Conservation (phyloP, 2,329 filamentous ascomycete genomes). For the Colletotrichum acutatum region DNA sequence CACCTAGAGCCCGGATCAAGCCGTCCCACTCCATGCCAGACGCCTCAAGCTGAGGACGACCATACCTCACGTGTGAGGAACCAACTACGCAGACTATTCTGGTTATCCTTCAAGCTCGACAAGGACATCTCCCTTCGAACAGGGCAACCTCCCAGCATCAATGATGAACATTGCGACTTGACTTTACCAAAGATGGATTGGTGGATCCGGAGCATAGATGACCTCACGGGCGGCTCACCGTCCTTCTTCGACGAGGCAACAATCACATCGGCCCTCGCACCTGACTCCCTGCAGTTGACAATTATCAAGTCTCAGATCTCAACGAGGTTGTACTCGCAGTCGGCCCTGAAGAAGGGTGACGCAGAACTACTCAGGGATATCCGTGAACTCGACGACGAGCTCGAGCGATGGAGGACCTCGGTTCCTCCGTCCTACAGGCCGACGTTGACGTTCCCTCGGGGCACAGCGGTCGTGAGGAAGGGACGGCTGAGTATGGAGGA, state of each 20-base stretch:
- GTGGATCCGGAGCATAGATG: constrained; percentile 29
- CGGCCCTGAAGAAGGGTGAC: constrained; percentile 60
- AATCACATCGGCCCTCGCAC: constrained; percentile 46
- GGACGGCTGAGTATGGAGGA: constrained; percentile 55
- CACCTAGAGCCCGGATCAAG: constrained; percentile 43
- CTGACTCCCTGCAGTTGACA: constrained; percentile 59
- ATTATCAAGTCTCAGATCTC: constrained; percentile 63
- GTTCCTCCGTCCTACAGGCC: constrained; percentile 58
- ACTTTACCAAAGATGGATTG: constrained; percentile 54
- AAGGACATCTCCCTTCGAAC: constrained; percentile 66
- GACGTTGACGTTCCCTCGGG: constrained; percentile 54
- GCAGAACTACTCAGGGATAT: constrained; percentile 65
- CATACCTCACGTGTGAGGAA: constrained; percentile 41
- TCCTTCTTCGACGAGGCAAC: constrained; percentile 27
- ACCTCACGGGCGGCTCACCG: constrained; percentile 37
- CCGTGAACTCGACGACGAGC: constrained; percentile 65
- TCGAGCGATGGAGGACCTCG: constrained; percentile 65
- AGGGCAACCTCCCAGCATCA: constrained; percentile 61
- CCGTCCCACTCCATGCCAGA: constrained; percentile 33
- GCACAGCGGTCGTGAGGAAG: constrained; percentile 38
- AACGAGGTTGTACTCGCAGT: constrained; percentile 60
- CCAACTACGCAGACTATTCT: constrained; percentile 59
- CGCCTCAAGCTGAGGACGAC: constrained; percentile 13
- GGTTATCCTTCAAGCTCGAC: constrained; percentile 65
- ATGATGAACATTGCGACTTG: constrained; percentile 64